Evolutionary conservation across 1,284 basidiomycete genomes (phyloP).

Genomic region (Marasmius tenuissimus): DNA sequence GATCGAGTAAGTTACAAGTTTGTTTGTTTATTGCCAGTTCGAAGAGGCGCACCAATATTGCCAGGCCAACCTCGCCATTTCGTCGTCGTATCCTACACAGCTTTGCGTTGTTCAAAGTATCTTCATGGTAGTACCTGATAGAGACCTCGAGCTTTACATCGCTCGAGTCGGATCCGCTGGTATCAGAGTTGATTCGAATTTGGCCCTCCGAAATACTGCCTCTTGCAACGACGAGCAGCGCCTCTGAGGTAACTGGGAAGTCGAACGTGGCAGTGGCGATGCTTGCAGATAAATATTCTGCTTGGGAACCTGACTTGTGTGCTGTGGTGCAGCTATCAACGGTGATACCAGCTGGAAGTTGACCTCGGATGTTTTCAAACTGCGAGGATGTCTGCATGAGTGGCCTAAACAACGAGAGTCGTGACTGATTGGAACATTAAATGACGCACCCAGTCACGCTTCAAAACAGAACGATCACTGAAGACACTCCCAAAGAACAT

Average conservation of each 20-base stretch:
- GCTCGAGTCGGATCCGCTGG: background rate
- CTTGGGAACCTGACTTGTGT: background rate
- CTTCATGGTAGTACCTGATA: background rate
- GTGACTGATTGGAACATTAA: background rate
- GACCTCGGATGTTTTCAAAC: background rate
- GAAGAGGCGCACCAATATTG: background rate
- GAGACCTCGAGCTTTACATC: background rate
- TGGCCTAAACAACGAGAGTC: background rate
- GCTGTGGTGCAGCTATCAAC: background rate
- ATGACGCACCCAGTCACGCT: background rate
- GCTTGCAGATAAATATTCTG: background rate
- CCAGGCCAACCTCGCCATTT: background rate
- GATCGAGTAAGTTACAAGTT: too few species aligned
- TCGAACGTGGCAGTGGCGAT: background rate
- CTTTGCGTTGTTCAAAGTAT: background rate
- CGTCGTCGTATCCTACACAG: background rate
- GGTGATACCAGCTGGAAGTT: background rate
- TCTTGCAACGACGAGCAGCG: background rate
- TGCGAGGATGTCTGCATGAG: background rate
- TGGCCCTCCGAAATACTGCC: background rate
- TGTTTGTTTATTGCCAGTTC: background rate
- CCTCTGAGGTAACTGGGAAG: background rate
- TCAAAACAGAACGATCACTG: too few species aligned
- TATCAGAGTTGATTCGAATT: background rate
- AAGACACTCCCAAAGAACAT: background rate